These are phyloP conservation scores for Cercospora janseana DNA, from an alignment of 2,329 filamentous ascomycete genomes.

Conservation along the genomic window DNA sequence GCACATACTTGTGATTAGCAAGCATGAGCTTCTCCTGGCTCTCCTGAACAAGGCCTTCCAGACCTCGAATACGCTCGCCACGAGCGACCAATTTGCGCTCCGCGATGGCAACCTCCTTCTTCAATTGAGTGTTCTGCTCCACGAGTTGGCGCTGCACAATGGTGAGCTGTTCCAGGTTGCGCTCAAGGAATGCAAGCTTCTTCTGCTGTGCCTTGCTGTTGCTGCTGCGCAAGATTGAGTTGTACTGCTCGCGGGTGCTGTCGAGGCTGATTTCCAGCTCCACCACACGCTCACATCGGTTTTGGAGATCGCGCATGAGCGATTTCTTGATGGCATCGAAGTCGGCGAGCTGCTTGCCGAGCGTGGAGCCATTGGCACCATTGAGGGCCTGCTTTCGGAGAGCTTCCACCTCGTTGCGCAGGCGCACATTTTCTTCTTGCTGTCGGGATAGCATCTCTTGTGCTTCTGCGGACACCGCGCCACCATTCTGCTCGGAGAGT, in stretches of 20 bases:
- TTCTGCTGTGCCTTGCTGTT: slow-evolving; percentile 99
- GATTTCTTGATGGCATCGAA: slow-evolving; percentile 99
- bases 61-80: slow-evolving; percentile 92
- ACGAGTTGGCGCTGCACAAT: slow-evolving; percentile 96
- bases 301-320: slow-evolving; percentile 96
- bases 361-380: slow-evolving; percentile 63
- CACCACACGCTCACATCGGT: slow-evolving; percentile 92
- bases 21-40: slow-evolving; percentile 97
- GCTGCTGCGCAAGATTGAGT: slow-evolving; percentile 92
- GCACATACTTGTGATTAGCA: slow-evolving; percentile 88
- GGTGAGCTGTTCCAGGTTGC: slow-evolving; percentile 95
- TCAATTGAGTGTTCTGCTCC: slow-evolving; percentile 93
- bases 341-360: slow-evolving; percentile 96
- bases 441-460: slow-evolving; percentile 74
- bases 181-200: slow-evolving; percentile 99
- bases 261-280: slow-evolving; percentile 97
- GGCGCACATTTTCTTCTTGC: slow-evolving; percentile 75
- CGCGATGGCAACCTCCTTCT: slow-evolving; percentile 98
- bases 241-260: slow-evolving; percentile 97
- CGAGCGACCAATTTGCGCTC: slow-evolving; percentile 94
- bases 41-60: slow-evolving; percentile 89
- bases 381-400: slow-evolving; percentile 69
- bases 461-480: slow-evolving; percentile 57
- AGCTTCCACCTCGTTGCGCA: slow-evolving; percentile 78
- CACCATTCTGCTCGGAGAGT: slow-evolving; percentile 56